A percentile compares a stretch with the other conserved stretches of the same genome.
These are phyloP conservation scores for Candida insectalens DNA, from an alignment of 805 yeast species.

Conservation along the genomic window DNA sequence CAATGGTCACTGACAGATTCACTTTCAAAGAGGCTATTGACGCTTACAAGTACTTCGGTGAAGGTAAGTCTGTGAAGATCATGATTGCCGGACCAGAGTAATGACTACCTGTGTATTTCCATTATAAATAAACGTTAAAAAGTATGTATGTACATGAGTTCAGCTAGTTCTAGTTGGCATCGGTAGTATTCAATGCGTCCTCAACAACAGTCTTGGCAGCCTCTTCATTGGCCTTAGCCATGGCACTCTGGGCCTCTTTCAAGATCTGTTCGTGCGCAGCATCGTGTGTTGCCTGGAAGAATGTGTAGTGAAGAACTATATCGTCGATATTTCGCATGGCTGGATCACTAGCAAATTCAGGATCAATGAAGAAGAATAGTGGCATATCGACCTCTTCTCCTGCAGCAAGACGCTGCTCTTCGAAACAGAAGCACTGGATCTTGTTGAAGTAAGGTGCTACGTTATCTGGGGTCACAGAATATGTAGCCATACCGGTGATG, in stretches of 20 bases:
- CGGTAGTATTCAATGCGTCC: no score
- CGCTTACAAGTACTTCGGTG: constrained; percentile 61
- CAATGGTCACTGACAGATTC: constrained; percentile 66
- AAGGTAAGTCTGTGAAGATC: constrained; percentile 67
- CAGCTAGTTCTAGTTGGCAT: no score
- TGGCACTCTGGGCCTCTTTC: constrained; percentile 12
- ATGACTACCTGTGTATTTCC: background rate
- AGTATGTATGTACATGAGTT: constrained; percentile 43
- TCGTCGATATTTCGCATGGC: constrained; percentile 85
- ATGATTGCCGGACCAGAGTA: constrained; percentile 71
- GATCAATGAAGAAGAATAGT: constrained; percentile 91
- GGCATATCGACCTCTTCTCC: constrained; percentile 99
- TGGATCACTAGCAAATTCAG: constrained; percentile 91
- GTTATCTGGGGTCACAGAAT: constrained; percentile 91
- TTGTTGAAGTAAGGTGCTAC: constrained; percentile 95
- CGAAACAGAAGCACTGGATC: constrained; percentile 97
- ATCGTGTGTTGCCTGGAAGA: constrained; percentile 53
- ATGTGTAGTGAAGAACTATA: constrained; percentile 84
- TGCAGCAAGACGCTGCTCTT: constrained; percentile 86
- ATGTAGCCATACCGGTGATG: constrained; percentile 97
- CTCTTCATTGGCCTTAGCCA: constrained; percentile 3
- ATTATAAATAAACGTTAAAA: background rate
- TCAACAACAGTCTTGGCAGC: constrained; percentile 14
- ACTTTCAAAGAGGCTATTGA: constrained; percentile 61
- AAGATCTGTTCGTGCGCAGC: constrained; percentile 17